phyloP scores from a whole-genome alignment of 2,329 filamentous ascomycete species.

The Bretziella fagacearum region DNA sequence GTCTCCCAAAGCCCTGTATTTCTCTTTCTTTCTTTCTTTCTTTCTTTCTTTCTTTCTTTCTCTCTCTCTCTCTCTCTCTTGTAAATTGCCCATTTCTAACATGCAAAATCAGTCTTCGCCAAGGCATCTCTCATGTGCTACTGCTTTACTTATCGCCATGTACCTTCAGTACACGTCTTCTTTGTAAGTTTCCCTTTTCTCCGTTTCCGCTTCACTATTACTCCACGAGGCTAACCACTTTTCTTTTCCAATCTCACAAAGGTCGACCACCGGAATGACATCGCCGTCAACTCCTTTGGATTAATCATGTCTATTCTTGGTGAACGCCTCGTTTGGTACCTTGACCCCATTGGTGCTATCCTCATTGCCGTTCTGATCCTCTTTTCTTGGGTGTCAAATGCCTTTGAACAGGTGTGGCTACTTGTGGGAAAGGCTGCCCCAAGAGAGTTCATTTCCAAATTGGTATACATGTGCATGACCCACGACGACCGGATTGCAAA shows the following conservation, averaged over 20 bases:
- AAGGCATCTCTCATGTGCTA: conserved; percentile 37
- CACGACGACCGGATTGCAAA: conserved; percentile 37
- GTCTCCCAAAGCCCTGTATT: conserved; percentile 17
- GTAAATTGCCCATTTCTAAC: conserved; percentile 15
- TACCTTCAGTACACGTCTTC: conserved; percentile 39
- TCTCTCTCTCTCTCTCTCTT: not conserved
- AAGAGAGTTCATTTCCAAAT: conserved; percentile 36
- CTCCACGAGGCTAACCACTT: not conserved
- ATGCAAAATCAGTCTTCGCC: conserved; percentile 31
- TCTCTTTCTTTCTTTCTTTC: not conserved
- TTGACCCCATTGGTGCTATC: conserved; percentile 45
- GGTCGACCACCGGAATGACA: conserved; percentile 40
- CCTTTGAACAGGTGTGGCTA: conserved; percentile 44
- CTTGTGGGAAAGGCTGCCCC: conserved; percentile 45
- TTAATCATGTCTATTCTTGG: conserved; percentile 39
- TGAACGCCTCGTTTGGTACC: conserved; percentile 37
- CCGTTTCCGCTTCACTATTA: not conserved
- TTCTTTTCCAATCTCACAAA: conserved; percentile 15
- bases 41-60: not conserved
- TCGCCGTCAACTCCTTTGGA: conserved; percentile 37
- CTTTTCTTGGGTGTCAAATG: conserved; percentile 43
- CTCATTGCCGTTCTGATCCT: conserved; percentile 43
- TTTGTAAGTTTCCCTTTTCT: conserved; percentile 23
- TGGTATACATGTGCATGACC: conserved; percentile 38
- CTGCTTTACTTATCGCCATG: conserved; percentile 35